Evolutionary conservation across 306 rosid species (phyloP).

Genomic region (Medicago lupulina): DNA sequence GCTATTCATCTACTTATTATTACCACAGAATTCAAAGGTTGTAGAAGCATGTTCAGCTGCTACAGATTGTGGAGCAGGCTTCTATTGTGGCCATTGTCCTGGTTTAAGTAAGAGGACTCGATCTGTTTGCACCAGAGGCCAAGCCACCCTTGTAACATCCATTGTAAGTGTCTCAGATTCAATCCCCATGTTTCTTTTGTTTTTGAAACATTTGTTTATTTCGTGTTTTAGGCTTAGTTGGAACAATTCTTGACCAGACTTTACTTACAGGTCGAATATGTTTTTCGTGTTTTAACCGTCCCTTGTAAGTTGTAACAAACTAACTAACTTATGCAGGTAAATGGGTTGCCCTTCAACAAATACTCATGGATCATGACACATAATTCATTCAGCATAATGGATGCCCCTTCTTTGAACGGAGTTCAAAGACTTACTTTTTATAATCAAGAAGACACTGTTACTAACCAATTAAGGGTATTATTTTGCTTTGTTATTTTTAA

Average conservation of each 20-base stretch:
- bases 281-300: background rate
- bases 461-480: slow-evolving; percentile 79
- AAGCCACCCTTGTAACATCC: slow-evolving; percentile 67
- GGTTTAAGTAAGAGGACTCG: slow-evolving; percentile 61
- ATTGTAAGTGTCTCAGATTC: slow-evolving; percentile 53
- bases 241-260: no score
- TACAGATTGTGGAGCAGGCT: slow-evolving; percentile 75
- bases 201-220: background rate
- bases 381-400: slow-evolving; percentile 90
- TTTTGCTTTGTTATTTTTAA: slow-evolving; percentile 2
- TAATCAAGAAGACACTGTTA: slow-evolving; percentile 94
- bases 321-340: slow-evolving; percentile 55
- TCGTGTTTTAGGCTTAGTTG: background rate
- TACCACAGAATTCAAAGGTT: slow-evolving; percentile 54
- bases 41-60: slow-evolving; percentile 76
- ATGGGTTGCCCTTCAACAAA: slow-evolving; percentile 86
- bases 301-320: background rate
- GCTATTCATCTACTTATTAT: slow-evolving; percentile 14
- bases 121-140: slow-evolving; percentile 84
- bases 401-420: slow-evolving; percentile 73
- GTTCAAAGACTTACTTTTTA: slow-evolving; percentile 83
- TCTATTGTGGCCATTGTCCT: slow-evolving; percentile 93
- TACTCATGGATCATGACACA: slow-evolving; percentile 93
- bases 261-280: no score
- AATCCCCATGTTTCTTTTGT: background rate